Evolutionary conservation across 495 filamentous ascomycete genomes (phyloP).

Genomic region (Penicillium dipodomyicola): DNA sequence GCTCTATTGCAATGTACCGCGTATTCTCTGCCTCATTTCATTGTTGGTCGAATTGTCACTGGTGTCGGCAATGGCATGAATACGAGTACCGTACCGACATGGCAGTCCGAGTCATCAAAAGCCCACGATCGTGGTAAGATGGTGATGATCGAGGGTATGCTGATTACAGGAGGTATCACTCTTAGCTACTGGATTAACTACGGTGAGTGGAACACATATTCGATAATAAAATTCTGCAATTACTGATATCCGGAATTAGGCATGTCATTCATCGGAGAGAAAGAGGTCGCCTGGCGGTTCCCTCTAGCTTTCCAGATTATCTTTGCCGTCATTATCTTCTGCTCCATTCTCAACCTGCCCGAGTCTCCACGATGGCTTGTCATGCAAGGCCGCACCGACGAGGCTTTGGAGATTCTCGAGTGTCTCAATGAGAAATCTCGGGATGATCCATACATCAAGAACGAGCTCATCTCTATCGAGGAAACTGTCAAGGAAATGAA

Average conservation of each 20-base stretch:
- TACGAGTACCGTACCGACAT: constrained; percentile 46
- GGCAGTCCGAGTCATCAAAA: constrained; percentile 67
- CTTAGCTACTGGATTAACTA: constrained; percentile 74
- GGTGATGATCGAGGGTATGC: constrained; percentile 70
- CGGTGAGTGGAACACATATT: constrained; percentile 29
- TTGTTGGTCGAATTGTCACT: constrained; percentile 64
- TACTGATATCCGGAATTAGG: constrained; percentile 16
- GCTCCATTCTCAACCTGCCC: constrained; percentile 58
- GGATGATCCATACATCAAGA: constrained; percentile 53
- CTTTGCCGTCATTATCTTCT: constrained; percentile 59
- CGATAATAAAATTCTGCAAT: neutral
- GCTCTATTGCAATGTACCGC: constrained; percentile 63
- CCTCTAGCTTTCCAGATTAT: constrained; percentile 70
- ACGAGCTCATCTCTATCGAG: constrained; percentile 54
- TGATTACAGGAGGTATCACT: constrained; percentile 66
- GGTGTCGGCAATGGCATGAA: constrained; percentile 66
- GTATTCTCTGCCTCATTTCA: constrained; percentile 59
- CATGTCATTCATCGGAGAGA: constrained; percentile 58
- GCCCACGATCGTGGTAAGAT: constrained; percentile 69
- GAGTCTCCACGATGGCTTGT: constrained; percentile 75
- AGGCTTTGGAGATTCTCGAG: constrained; percentile 61
- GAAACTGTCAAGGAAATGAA: constrained; percentile 65
- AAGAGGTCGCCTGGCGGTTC: constrained; percentile 64
- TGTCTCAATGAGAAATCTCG: constrained; percentile 40
- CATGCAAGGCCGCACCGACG: constrained; percentile 59